A percentile compares a stretch with the other conserved stretches of the same genome.
Evolutionary conservation across 805 yeast species (phyloP).

Genomic region (Komagataella pseudopastoris): DNA sequence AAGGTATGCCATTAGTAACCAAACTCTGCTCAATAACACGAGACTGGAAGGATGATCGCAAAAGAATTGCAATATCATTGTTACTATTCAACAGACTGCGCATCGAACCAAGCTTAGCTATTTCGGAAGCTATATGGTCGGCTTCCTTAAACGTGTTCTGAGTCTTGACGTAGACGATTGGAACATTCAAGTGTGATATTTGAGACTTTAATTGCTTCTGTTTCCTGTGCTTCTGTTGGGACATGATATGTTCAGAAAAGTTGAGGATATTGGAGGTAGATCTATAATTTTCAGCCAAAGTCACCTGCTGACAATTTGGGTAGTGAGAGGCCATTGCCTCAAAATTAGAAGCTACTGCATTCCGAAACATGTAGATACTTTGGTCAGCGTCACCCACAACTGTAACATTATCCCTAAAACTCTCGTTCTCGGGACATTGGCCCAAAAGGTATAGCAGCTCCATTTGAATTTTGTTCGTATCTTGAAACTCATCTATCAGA

Average conservation of each 20-base stretch:
- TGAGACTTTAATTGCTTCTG: slow-evolving; percentile 34
- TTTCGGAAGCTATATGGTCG: slow-evolving; percentile 39
- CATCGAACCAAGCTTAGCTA: slow-evolving; percentile 29
- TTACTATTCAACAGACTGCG: slow-evolving; percentile 28
- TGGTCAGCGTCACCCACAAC: slow-evolving; percentile 97
- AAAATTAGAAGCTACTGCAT: slow-evolving; percentile 64
- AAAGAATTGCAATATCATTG: slow-evolving; percentile 61
- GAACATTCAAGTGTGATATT: slow-evolving; percentile 19
- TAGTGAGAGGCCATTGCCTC: slow-evolving; percentile 31
- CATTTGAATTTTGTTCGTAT: slow-evolving; percentile 70
- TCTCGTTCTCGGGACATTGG: slow-evolving; percentile 21
- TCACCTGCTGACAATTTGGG: slow-evolving; percentile 18
- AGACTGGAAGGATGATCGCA: slow-evolving; percentile 51
- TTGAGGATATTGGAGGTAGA: slow-evolving; percentile 58
- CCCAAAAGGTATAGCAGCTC: slow-evolving; percentile 41
- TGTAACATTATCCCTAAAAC: slow-evolving; percentile 43
- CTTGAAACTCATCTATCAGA: slow-evolving; percentile 90
- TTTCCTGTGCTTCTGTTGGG: slow-evolving; percentile 37
- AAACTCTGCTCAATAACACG: slow-evolving; percentile 53
- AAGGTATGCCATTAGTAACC: slow-evolving; percentile 42
- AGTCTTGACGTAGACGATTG: slow-evolving; percentile 31
- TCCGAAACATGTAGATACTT: slow-evolving; percentile 80
- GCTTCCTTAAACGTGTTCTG: slow-evolving; percentile 40
- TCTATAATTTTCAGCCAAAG: slow-evolving; percentile 63
- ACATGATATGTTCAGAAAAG: slow-evolving; percentile 52